These are phyloP conservation scores for Podochytrium sp. DNA, from an alignment of 192 early-diverging fungal genomes.

Conservation along the genomic window DNA sequence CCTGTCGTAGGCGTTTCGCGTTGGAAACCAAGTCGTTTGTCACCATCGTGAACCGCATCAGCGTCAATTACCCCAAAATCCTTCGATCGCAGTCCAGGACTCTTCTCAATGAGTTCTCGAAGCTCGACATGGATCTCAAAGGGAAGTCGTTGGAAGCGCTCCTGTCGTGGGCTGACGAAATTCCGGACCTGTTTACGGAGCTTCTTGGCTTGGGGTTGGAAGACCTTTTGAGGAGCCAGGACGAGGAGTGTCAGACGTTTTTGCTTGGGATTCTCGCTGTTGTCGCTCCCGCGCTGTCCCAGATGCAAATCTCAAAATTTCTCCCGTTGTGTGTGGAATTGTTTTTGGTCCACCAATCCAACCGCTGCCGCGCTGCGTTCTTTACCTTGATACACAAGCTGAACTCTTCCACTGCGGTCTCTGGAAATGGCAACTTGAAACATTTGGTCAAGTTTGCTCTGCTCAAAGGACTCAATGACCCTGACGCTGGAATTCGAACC, in stretches of 20 bases:
- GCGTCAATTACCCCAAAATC: conserved; percentile 35
- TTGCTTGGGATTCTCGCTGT: conserved; percentile 58
- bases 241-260: conserved; percentile 61
- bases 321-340: conserved; percentile 47
- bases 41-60: conserved; percentile 40
- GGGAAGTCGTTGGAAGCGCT: conserved; percentile 60
- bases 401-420: not conserved
- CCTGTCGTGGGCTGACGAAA: conserved; percentile 49
- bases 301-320: conserved; percentile 52
- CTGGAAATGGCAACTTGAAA: not conserved
- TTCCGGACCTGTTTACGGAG: conserved; percentile 57
- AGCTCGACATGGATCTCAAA: conserved; percentile 46
- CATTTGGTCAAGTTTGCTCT: conserved; percentile 34
- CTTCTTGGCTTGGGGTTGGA: conserved; percentile 57
- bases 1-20: not conserved
- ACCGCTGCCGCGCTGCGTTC: conserved; percentile 43
- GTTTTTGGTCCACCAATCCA: conserved; percentile 57
- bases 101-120: conserved; percentile 57
- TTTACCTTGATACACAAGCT: conserved; percentile 40
- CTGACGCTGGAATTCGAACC: conserved; percentile 38
- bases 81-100: conserved; percentile 30
- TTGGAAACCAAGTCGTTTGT: conserved; percentile 37
- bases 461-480: conserved; percentile 43
- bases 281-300: conserved; percentile 42
- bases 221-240: conserved; percentile 55